Evolutionary conservation across 768 basidiomycete genomes (phyloP).

Genomic region (Lentinula edodes): DNA sequence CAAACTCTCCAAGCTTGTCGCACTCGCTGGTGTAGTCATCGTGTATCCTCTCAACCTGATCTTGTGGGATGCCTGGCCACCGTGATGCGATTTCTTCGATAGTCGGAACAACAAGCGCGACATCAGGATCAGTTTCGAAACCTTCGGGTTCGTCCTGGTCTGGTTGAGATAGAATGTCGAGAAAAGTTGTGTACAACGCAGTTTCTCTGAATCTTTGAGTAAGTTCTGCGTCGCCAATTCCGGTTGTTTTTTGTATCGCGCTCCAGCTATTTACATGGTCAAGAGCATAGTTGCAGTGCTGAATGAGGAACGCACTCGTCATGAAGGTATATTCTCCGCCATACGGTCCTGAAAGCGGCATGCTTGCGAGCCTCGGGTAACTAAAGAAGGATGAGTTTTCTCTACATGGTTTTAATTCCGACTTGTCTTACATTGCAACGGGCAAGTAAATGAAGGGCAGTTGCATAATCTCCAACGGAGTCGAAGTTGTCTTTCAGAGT

Average conservation of each 20-base stretch:
- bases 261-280: conserved; percentile 60
- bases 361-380: conserved; percentile 65
- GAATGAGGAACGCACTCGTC: conserved; percentile 63
- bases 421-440: conserved; percentile 40
- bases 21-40: conserved; percentile 62
- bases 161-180: conserved; percentile 37
- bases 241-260: conserved; percentile 63
- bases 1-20: conserved; percentile 49
- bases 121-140: conserved; percentile 49
- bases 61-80: conserved; percentile 69
- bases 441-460: conserved; percentile 61
- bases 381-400: conserved; percentile 9
- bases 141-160: conserved; percentile 30
- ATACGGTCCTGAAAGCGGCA: conserved; percentile 70
- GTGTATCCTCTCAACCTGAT: conserved; percentile 53
- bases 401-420: background rate
- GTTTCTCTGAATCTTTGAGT: conserved; percentile 67
- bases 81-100: conserved; percentile 58
- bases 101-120: conserved; percentile 55
- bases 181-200: conserved; percentile 66
- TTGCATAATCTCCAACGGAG: conserved; percentile 58
- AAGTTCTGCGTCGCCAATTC: conserved; percentile 73
- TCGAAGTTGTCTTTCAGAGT: conserved; percentile 76
- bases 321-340: conserved; percentile 84
- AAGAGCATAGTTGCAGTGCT: background rate